These are phyloP conservation scores for Cryptococcus maquisensis DNA, from an alignment of 1,284 basidiomycete genomes.

Conservation along the genomic window DNA sequence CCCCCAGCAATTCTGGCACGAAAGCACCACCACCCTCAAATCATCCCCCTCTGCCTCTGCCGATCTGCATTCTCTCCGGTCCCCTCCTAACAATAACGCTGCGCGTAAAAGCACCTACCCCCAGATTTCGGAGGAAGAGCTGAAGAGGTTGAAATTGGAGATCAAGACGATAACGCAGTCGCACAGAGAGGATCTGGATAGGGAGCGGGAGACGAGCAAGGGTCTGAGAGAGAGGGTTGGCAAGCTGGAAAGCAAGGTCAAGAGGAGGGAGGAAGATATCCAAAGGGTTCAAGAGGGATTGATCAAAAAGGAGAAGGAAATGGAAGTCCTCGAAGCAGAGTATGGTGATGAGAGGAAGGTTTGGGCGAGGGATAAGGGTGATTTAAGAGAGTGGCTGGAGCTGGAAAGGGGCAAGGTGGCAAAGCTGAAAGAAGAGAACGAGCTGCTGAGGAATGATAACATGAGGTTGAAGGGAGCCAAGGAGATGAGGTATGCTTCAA, in stretches of 20 bases:
- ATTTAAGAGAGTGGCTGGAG: conserved; percentile 1
- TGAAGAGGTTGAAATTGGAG: background rate
- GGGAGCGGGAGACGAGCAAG: conserved; percentile 17
- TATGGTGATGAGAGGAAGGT: background rate
- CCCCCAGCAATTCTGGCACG: no score
- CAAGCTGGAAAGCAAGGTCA: conserved; percentile 7
- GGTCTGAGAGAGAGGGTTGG: conserved; percentile 21
- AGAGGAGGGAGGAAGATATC: background rate
- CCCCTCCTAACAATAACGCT: background rate
- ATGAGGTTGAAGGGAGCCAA: background rate
- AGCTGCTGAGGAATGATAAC: background rate
- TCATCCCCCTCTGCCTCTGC: background rate
- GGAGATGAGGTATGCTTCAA: conserved; percentile 1
- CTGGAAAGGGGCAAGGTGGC: background rate
- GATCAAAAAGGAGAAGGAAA: background rate
- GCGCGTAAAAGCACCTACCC: no score
- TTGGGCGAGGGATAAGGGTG: conserved; percentile 1
- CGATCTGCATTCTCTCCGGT: background rate
- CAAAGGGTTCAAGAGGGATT: background rate
- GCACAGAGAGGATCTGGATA: conserved; percentile 10
- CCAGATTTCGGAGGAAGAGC: background rate
- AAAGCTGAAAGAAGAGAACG: background rate
- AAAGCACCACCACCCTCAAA: background rate
- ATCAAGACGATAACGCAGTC: background rate
- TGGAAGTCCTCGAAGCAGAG: background rate